Conservation (phyloP, 345 rosid species). For the Moricandia moricandioides region DNA sequence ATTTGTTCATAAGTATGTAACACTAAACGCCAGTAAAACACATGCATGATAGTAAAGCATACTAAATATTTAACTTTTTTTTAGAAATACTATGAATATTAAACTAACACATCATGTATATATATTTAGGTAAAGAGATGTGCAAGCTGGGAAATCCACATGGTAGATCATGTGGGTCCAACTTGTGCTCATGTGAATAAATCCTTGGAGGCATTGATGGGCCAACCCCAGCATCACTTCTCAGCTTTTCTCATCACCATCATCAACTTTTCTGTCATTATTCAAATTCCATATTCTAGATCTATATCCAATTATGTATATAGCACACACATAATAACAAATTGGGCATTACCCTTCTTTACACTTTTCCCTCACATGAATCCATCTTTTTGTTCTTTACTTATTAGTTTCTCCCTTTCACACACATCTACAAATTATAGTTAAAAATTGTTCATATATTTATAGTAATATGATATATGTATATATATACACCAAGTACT, state of each 20-base stretch:
- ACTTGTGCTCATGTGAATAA: constrained; percentile 38
- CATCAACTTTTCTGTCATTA: constrained; percentile 36
- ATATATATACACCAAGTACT: not conserved
- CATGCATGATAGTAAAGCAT: not conserved
- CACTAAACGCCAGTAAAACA: not conserved
- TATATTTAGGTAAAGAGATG: not conserved
- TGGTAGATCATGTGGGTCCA: constrained; percentile 40
- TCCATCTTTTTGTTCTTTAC: constrained; percentile 39
- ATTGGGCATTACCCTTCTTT: constrained; percentile 33
- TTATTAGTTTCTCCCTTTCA: constrained; percentile 17
- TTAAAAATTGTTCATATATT: not conserved
- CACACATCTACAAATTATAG: not conserved
- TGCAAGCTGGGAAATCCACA: constrained; percentile 9
- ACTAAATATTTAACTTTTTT: no score
- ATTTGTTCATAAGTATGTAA: not conserved
- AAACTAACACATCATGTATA: not conserved
- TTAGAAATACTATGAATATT: not conserved
- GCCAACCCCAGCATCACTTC: constrained; percentile 37
- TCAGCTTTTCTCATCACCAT: constrained; percentile 29
- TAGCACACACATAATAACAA: constrained; percentile 13
- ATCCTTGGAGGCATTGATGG: constrained; percentile 39
- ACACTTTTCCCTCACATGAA: constrained; percentile 41
- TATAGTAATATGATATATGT: no score
- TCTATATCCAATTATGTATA: constrained; percentile 1
- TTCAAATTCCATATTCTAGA: constrained; percentile 33